Evolutionary conservation across 2,329 filamentous ascomycete genomes (phyloP), one percentile per base, ranked within the genome.

Genomic region (Volutella citrinella): DNA sequence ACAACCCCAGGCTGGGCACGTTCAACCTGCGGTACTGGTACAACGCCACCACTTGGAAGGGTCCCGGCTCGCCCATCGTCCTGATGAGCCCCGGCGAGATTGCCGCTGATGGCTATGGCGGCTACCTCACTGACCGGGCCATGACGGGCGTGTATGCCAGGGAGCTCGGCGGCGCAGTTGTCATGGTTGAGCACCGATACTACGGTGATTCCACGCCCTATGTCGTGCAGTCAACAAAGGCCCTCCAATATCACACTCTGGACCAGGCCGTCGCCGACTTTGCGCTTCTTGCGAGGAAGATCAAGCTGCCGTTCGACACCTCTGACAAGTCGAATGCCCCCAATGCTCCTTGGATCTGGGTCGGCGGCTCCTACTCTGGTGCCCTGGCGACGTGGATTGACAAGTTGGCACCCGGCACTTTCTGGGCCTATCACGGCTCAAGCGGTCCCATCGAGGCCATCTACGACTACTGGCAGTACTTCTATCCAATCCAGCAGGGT

Each of bases 171-270:
- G 87, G 86, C 3, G 65, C 91, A 14, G 84, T 79, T 8, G 80
- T 94, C 8, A 74, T 91, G 30, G 70, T 93, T 4, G 87, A 93
- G 63, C 87, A 93, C 55, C 78, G 87, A 30, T 94, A 90, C 68
- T 94, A 89, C 55, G 87, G 87, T 36, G 69, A 69, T 11, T 87
- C 82, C 52, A 80, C 82, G 33, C 86, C 86, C 0, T 74, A 74
- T 0, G 55, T 68, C 4, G 72, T 86, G 51, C 68, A 89, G 34
- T 69, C 63, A 48, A 82, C 78, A 0, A 66, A 82, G 53, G 87
- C 74, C 45, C 63, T 93, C 42, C 78, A 84, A 5, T 89, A 89
- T 64, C 65, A 91, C 52, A 84, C 84, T 2, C 88, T 87, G 2
- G 82, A 89, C 46, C 85, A 93, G 58, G 76, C 84, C 0, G 55